phyloP scores from a whole-genome alignment of 2,329 filamentous ascomycete species.

The Didymosphaeria variabile region DNA sequence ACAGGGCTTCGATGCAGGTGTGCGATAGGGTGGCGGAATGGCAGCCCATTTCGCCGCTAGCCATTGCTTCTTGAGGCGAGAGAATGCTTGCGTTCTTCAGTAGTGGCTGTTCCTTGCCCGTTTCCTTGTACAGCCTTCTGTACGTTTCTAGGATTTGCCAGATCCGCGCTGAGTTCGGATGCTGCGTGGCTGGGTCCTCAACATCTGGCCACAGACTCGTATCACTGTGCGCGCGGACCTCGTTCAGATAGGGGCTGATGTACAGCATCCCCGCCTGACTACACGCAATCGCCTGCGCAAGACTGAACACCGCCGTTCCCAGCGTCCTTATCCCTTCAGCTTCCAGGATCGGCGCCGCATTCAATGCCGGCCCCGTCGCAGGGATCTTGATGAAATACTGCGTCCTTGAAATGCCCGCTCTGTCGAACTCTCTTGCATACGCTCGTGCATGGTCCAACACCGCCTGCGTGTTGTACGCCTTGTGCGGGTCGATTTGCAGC shows the following conservation, averaged over 20 bases:
- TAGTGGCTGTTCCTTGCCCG: constrained; percentile 59
- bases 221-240: constrained; percentile 56
- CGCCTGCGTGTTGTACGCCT: constrained; percentile 57
- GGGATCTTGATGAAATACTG: constrained; percentile 64
- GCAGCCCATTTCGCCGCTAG: constrained; percentile 58
- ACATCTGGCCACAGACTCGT: constrained; percentile 57
- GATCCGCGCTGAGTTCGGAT: constrained; percentile 59
- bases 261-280: constrained; percentile 60
- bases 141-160: constrained; percentile 61
- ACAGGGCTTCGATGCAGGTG: constrained; percentile 51
- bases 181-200: constrained; percentile 57
- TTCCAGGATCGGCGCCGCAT: constrained; percentile 55
- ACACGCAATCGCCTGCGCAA: constrained; percentile 60
- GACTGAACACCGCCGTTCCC: constrained; percentile 58
- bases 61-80: constrained; percentile 56
- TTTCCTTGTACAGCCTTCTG: constrained; percentile 56
- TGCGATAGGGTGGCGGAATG: constrained; percentile 58
- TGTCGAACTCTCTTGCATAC: constrained; percentile 59
- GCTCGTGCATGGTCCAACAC: constrained; percentile 58
- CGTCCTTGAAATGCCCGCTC: constrained; percentile 56
- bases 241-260: constrained; percentile 62
- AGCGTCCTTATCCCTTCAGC: constrained; percentile 59
- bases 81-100: constrained; percentile 60
- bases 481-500: constrained; percentile 58
- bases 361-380: constrained; percentile 58